These are phyloP conservation scores for Gleditsia sinensis DNA, from an alignment of 306 rosid species.

Conservation along the genomic window DNA sequence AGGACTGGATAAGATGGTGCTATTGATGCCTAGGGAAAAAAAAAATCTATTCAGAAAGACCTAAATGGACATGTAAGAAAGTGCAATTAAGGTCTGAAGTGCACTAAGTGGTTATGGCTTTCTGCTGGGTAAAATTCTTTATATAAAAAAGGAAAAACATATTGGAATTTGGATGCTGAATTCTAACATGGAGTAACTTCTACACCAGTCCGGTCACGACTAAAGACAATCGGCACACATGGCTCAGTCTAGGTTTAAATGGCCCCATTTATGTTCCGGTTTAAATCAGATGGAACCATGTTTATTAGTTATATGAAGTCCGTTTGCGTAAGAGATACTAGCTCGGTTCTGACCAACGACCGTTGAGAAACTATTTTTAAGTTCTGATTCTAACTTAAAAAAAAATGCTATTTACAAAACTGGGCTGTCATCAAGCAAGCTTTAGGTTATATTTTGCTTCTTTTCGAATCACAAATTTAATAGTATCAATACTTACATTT, in stretches of 20 bases:
- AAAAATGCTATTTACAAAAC: not conserved
- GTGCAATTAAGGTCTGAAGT: not conserved
- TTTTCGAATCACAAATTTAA: not conserved
- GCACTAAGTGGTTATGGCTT: not conserved
- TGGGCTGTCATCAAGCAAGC: not conserved
- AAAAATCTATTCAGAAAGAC: not conserved
- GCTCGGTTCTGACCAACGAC: not conserved
- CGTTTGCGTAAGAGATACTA: not conserved
- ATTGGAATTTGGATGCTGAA: not conserved
- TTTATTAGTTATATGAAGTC: not conserved
- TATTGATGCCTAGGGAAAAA: not conserved
- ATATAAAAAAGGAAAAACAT: not conserved
- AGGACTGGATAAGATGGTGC: not conserved
- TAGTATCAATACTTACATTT: not conserved
- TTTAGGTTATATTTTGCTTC: not conserved
- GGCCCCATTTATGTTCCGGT: not conserved
- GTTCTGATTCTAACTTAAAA: not conserved
- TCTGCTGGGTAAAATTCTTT: too few relatives aligned
- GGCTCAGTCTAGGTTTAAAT: not conserved
- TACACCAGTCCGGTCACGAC: not conserved
- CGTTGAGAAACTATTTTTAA: not conserved
- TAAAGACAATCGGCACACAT: not conserved
- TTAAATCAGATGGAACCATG: not conserved
- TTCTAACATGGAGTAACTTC: not conserved
- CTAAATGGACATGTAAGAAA: not conserved